Evolutionary conservation across 1,284 basidiomycete genomes (phyloP).

Genomic region (Sanguinoderma infundibulare): DNA sequence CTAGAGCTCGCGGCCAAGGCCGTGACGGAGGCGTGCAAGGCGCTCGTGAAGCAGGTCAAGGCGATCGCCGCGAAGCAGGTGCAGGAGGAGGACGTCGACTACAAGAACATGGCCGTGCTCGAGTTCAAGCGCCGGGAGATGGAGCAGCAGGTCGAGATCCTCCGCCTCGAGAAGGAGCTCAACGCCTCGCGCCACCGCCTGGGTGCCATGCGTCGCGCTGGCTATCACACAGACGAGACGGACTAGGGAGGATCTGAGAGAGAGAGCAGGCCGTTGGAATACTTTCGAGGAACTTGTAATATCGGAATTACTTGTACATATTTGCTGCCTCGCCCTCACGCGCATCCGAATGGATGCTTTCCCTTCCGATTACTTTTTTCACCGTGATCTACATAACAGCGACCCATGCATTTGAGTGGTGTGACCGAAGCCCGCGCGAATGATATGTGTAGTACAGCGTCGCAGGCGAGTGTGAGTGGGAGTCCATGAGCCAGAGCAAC

Average conservation of each 20-base stretch:
- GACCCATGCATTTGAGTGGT: conserved; percentile 6
- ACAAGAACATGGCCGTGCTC: conserved; percentile 89
- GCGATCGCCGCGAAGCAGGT: conserved; percentile 86
- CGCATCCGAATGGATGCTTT: conserved; percentile 5
- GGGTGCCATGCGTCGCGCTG: conserved; percentile 90
- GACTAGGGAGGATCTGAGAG: conserved; percentile 23
- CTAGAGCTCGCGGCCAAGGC: conserved; percentile 97
- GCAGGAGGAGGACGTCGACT: conserved; percentile 86
- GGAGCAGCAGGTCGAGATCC: conserved; percentile 98
- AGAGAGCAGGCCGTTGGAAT: background rate
- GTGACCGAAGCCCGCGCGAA: conserved; percentile 4
- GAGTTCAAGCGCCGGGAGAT: conserved; percentile 99
- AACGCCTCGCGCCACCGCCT: conserved; percentile 85
- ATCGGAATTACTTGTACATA: conserved; percentile 10
- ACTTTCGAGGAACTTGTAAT: background rate
- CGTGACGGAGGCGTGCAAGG: conserved; percentile 98
- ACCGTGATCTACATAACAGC: background rate
- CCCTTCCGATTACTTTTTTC: background rate
- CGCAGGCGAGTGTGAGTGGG: conserved; percentile 8
- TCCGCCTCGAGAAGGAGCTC: conserved; percentile 95
- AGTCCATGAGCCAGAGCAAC: conserved; percentile 12
- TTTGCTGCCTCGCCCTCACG: background rate
- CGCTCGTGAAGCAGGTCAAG: conserved; percentile 96
- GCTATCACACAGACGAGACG: conserved; percentile 82
- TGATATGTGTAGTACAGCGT: conserved; percentile 17